A percentile compares a stretch with the other conserved stretches of the same genome.
Evolutionary conservation across 1,139 yeast species (phyloP).

Genomic region (Geotrichum phurueaensis): DNA sequence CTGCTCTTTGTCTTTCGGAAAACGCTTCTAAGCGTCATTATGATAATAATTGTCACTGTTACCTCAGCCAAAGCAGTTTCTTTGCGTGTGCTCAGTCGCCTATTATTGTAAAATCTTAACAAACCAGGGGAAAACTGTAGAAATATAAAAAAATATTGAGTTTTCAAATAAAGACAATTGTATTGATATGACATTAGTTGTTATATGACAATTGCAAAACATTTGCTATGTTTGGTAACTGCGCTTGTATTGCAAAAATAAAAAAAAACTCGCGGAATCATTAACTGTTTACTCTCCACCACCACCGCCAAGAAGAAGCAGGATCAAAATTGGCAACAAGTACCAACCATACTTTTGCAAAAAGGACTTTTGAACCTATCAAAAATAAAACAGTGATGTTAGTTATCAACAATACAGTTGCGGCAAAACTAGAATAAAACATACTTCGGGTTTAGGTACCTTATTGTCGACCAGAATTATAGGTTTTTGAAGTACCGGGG

Average conservation of each 20-base stretch:
- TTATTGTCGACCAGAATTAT: conserved; percentile 29
- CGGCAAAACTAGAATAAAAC: background rate
- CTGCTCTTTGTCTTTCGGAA: background rate
- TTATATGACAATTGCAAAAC: background rate
- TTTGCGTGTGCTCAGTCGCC: background rate
- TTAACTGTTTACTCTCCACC: background rate
- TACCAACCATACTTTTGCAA: conserved; percentile 39
- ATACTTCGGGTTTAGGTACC: conserved; percentile 25
- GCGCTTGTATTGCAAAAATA: background rate
- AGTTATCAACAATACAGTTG: background rate
- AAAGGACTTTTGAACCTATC: conserved; percentile 20
- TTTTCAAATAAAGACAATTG: background rate
- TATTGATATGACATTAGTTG: background rate
- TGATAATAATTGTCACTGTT: background rate
- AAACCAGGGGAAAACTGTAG: background rate
- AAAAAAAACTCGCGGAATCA: too few species aligned
- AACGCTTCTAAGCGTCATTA: background rate
- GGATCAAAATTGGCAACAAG: conserved; percentile 31
- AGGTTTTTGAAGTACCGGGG: conserved; percentile 27
- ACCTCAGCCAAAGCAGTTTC: background rate
- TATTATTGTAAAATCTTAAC: background rate
- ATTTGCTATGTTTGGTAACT: background rate
- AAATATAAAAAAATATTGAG: background rate
- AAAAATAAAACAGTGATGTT: background rate
- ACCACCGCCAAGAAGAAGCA: conserved; percentile 30